Conservation (phyloP, 2,329 filamentous ascomycete genomes). For the Exophiala alcalophila region DNA sequence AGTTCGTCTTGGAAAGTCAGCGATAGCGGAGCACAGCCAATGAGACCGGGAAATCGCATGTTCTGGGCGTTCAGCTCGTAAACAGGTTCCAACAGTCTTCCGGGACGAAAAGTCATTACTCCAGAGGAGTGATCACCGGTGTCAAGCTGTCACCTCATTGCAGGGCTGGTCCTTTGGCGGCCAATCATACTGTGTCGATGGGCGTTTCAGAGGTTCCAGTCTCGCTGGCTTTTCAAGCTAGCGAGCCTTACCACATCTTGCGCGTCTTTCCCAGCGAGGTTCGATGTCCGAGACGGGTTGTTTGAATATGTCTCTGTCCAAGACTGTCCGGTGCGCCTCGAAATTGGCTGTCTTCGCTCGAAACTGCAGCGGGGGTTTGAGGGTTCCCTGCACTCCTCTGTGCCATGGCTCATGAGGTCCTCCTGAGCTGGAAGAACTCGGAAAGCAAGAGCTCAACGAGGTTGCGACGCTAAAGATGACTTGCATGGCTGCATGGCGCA, state of each 20-base stretch:
- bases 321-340: constrained; percentile 9
- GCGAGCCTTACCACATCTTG: constrained; percentile 10
- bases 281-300: not conserved
- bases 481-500: constrained; percentile 28
- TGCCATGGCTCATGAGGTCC: no score
- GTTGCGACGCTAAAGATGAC: constrained; percentile 22
- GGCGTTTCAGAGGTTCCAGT: no score
- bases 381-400: no score
- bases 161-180: no score
- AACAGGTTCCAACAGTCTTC: no score
- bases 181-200: no score
- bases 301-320: constrained; percentile 15
- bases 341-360: constrained; percentile 13
- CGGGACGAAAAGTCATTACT: no score
- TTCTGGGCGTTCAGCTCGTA: no score
- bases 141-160: no score
- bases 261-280: not conserved
- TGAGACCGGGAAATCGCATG: no score
- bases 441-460: constrained; percentile 5
- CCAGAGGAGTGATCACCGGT: no score
- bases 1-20: constrained; percentile 9
- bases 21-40: constrained; percentile 5
- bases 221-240: not conserved
- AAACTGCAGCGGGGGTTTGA: constrained; percentile 14
- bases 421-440: no score